Evolutionary conservation across 2,329 filamentous ascomycete species (phyloP), one percentile per base, ranked within the genome.

Genomic region (Epichloe festucae): DNA sequence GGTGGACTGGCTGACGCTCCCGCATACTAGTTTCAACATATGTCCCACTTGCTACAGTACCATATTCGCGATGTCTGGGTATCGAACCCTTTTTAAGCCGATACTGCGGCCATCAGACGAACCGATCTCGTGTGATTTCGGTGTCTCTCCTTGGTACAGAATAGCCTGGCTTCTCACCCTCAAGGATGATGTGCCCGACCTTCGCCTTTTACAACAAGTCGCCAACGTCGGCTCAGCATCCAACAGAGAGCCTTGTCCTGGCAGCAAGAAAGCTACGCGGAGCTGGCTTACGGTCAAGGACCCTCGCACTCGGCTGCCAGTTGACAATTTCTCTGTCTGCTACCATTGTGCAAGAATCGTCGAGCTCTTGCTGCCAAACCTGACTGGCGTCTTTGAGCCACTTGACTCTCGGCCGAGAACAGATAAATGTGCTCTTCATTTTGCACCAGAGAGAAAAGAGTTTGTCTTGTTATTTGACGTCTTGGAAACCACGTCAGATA

Each of bases 141-240:
- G 87, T 34, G 76, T 80, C 12, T 76, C 74, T 0, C 79, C 84
- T 1, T 96, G 89, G 88, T 84, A 88, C 59, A 82, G 87, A 31
- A 81, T 95, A 40, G 89, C 89, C 1, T 95, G 86, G 81, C 74
- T 90, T 3, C 74, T 95, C 55, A 90, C 83, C 2, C 70, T 86
- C 49, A 89, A 89, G 65, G 79, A 87, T 57, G 70, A 79, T 12
- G 73, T 78, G 17, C 73, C 76, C 3, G 81, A 88, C 56, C 69
- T 93, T 41, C 77, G 78, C 12, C 69, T 94, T 73, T 73, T 96
- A 34, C 79, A 84, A 53, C 76, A 78, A 39, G 74, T 95, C 36
- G 82, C 84, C 5, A 75, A 78, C 10, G 76, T 88, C 40, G 55
- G 59, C 15, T 49, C 61, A 5, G 71, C 77, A 2, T 74, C 77